Conservation (phyloP, 345 rosid genomes). For the Camelina neglecta region DNA sequence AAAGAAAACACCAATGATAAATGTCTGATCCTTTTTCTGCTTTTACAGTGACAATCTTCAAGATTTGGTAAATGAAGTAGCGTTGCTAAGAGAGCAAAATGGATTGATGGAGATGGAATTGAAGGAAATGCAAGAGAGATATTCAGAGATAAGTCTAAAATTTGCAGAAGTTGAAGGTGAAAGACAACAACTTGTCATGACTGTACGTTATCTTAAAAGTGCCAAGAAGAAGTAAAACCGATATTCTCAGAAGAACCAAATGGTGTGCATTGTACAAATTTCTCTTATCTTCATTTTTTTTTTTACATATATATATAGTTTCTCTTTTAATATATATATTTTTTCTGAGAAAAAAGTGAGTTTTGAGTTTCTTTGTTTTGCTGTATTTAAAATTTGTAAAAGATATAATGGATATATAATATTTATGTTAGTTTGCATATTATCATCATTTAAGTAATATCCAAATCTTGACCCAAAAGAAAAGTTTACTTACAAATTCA, state of each 20-base stretch:
- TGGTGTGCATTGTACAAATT: slow-evolving; percentile 33
- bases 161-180: slow-evolving; percentile 98
- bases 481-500: background rate
- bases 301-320: background rate
- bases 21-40: background rate
- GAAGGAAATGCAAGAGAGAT: slow-evolving; percentile 92
- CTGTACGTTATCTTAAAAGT: slow-evolving; percentile 70
- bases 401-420: background rate
- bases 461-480: background rate
- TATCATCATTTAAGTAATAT: background rate
- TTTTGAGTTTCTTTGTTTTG: slow-evolving; percentile 20
- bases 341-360: slow-evolving; percentile 8
- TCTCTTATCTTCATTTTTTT: background rate
- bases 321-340: background rate
- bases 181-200: slow-evolving; percentile 90
- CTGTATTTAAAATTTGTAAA: slow-evolving; percentile 16
- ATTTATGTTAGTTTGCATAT: slow-evolving; percentile 8
- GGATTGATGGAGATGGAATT: slow-evolving; percentile 71
- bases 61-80: slow-evolving; percentile 39
- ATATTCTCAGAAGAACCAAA: background rate
- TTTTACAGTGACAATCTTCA: slow-evolving; percentile 20
- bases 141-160: slow-evolving; percentile 84
- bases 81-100: slow-evolving; percentile 59
- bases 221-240: slow-evolving; percentile 53
- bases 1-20: background rate